Percentiles rank a stretch among this genome's conserved stretches.
Evolutionary conservation across 2,329 filamentous ascomycete genomes (phyloP).

Genomic region (Verticillium zaregamsianum): DNA sequence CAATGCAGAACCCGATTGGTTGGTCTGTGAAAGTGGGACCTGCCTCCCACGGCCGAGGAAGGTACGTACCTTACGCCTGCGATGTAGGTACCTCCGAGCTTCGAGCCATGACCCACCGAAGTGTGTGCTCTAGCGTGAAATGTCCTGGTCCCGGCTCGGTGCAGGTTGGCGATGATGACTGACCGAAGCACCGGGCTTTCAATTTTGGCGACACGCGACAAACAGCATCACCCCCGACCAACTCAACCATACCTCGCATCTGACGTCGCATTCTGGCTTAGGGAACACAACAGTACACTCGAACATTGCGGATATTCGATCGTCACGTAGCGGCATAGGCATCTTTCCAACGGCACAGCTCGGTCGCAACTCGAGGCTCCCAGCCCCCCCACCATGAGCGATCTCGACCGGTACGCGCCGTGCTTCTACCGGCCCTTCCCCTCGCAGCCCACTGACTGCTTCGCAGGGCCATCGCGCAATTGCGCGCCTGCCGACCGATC

Average conservation of each 20-base stretch:
- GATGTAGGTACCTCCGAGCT: background rate
- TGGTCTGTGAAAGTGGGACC: no score
- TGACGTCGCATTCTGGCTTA: background rate
- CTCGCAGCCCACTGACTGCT: background rate
- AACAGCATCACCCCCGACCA: background rate
- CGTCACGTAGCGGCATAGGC: background rate
- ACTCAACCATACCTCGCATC: background rate
- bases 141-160: background rate
- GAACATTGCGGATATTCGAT: background rate
- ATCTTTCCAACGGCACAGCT: background rate
- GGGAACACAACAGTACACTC: background rate
- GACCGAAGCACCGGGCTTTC: background rate
- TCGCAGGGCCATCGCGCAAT: slow-evolving; percentile 82
- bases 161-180: background rate
- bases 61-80: no score
- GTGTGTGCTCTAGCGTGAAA: background rate
- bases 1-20: background rate
- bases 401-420: slow-evolving; percentile 72
- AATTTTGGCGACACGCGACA: background rate
- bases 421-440: background rate
- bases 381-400: slow-evolving; percentile 62
- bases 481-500: slow-evolving; percentile 93
- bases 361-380: background rate
- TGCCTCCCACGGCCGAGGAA: no score
- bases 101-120: background rate